These are phyloP conservation scores for Lentinula edodes DNA, from an alignment of 768 basidiomycete species.

Conservation along the genomic window DNA sequence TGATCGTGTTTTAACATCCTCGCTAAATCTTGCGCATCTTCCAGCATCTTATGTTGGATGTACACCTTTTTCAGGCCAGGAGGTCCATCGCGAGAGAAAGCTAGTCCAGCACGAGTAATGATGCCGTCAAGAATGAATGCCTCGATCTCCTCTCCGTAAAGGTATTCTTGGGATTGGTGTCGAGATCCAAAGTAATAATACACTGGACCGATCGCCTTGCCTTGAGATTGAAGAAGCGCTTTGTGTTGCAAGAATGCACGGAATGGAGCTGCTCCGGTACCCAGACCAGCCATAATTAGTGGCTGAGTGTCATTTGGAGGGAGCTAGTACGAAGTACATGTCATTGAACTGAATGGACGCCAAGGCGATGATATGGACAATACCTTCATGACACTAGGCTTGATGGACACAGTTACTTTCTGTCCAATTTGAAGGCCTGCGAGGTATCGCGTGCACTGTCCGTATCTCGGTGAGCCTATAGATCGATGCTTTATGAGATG, in stretches of 20 bases:
- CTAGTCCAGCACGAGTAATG: slow-evolving; percentile 87
- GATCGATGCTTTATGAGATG: slow-evolving; percentile 2
- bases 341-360: neutral
- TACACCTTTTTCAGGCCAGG: slow-evolving; percentile 70
- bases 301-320: slow-evolving; percentile 83
- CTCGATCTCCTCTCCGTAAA: slow-evolving; percentile 96
- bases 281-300: slow-evolving; percentile 97
- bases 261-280: slow-evolving; percentile 98
- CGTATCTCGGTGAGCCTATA: slow-evolving; percentile 70
- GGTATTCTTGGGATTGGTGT: slow-evolving; percentile 91
- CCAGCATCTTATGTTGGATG: slow-evolving; percentile 97
- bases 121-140: slow-evolving; percentile 82
- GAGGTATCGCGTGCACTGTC: slow-evolving; percentile 96
- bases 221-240: slow-evolving; percentile 72
- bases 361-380: slow-evolving; percentile 12
- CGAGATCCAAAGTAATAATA: slow-evolving; percentile 99
- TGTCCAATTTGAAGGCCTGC: slow-evolving; percentile 78
- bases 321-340: slow-evolving; percentile 41
- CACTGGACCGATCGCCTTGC: slow-evolving; percentile 80
- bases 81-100: slow-evolving; percentile 91
- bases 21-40: slow-evolving; percentile 76
- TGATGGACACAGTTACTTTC: slow-evolving; percentile 95
- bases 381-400: slow-evolving; percentile 99
- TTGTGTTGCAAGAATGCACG: slow-evolving; percentile 98
- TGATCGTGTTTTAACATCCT: slow-evolving; percentile 65